Evolutionary conservation across 305 asterid species (phyloP), one percentile per base, ranked within the genome.

Genomic region (Ajuga reptans): DNA sequence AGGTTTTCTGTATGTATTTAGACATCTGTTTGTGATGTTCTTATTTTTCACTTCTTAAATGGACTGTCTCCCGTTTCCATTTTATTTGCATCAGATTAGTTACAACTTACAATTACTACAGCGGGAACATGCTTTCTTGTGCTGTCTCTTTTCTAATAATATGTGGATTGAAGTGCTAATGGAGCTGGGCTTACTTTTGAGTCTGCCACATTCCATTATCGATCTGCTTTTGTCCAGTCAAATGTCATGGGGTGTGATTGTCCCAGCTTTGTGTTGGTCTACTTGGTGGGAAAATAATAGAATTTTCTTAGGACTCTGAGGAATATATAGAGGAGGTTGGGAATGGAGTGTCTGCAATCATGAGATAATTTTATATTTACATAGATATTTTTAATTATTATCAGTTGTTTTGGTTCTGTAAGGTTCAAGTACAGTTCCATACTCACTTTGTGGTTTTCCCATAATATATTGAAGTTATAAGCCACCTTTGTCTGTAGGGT

Each of bases 1-100:
- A 21, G 81, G 55, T 91, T 94, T 80, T 82, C 90, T 72, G 99
- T 94, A 87, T 66, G 96, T 81, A 64, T 58, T 58, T 71, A 47
- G 75, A 64, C 71, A 27, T 21, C 42, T 73, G 63, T 50, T 45
- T 66, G 9, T 52, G 52, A 43, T 21, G 27, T 21, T 59, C 66
- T 65, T 52, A 29, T 61, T 11, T 68, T 50, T 64, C 54, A 21
- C 27, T 21, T 52, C 43, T 33, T 47, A 43, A 42, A 29, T 51
- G 60, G 24, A 33, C 21, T 70, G 17, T 27, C 16, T 72, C 43
- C 24, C 17, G 12, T 33, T 68, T 33, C 69, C 37, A 7, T 8
- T 49, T 58, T 47, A 10, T 47, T 69, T 33, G 21, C 53, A 53
- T 43, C 24, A 60, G 72, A 63, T 52, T 42, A 68, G 18, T 49